Evolutionary conservation across 2,329 filamentous ascomycete genomes (phyloP).

Genomic region (Ascochyta lentis): DNA sequence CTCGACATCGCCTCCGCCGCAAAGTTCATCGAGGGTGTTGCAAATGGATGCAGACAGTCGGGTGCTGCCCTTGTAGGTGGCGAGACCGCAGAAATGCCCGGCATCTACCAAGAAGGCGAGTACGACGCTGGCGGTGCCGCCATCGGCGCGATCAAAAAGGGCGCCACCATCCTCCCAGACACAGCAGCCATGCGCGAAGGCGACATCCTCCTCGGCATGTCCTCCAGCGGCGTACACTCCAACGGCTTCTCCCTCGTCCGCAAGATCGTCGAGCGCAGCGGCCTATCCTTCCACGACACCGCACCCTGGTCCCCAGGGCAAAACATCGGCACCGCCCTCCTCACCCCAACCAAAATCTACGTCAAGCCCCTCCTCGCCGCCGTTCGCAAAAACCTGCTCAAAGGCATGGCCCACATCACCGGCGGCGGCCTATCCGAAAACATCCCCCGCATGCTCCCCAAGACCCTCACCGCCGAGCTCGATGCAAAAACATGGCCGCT

Average conservation of each 20-base stretch:
- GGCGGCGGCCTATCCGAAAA: slow-evolving; percentile 94
- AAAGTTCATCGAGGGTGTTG: slow-evolving; percentile 90
- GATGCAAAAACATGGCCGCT: slow-evolving; percentile 78
- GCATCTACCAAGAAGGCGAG: slow-evolving; percentile 85
- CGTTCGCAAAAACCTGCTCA: slow-evolving; percentile 68
- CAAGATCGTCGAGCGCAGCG: slow-evolving; percentile 78
- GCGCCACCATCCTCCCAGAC: slow-evolving; percentile 73
- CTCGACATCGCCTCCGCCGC: slow-evolving; percentile 79
- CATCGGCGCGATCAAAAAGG: slow-evolving; percentile 78
- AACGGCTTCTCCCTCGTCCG: slow-evolving; percentile 98
- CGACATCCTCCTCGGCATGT: slow-evolving; percentile 85
- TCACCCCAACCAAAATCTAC: slow-evolving; percentile 93
- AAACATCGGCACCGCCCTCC: slow-evolving; percentile 75
- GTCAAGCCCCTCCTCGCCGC: slow-evolving; percentile 80
- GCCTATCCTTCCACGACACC: slow-evolving; percentile 72
- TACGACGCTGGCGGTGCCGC: slow-evolving; percentile 94
- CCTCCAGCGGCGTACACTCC: slow-evolving; percentile 87
- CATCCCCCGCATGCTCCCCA: slow-evolving; percentile 89
- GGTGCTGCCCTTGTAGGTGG: slow-evolving; percentile 93
- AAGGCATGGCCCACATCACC: slow-evolving; percentile 96
- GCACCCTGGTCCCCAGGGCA: slow-evolving; percentile 76
- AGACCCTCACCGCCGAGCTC: slow-evolving; percentile 78
- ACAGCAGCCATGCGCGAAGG: slow-evolving; percentile 77
- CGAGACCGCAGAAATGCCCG: slow-evolving; percentile 98
- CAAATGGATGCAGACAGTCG: slow-evolving; percentile 82